A percentile compares a stretch with the other conserved stretches of the same genome.
These are phyloP conservation scores for Phaseolus coccineus DNA, from an alignment of 331 rosid species.

Conservation along the genomic window DNA sequence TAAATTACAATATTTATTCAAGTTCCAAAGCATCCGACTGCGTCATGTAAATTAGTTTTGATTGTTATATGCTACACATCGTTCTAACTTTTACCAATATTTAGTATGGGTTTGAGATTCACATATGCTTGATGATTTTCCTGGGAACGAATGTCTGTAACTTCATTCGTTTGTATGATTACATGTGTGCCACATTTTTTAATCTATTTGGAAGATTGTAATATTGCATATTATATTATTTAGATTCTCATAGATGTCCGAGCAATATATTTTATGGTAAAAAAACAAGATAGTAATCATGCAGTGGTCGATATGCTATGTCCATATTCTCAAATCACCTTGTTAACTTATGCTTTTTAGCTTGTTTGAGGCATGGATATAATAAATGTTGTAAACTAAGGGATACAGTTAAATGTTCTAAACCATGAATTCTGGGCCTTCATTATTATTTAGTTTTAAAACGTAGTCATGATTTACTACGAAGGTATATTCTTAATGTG, in stretches of 20 bases:
- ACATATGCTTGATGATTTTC: conserved; percentile 24
- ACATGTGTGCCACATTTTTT: neutral
- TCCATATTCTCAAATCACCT: neutral
- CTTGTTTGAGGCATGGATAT: neutral
- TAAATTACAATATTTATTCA: conserved; percentile 15
- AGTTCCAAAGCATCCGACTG: conserved; percentile 23
- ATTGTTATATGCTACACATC: conserved; percentile 12
- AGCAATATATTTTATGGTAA: conserved; percentile 16
- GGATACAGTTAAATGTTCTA: conserved; percentile 3
- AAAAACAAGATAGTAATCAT: conserved; percentile 5
- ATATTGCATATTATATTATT: conserved; percentile 15
- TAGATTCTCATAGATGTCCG: neutral
- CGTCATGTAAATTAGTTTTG: conserved; percentile 22
- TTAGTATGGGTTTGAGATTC: conserved; percentile 12
- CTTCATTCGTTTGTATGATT: neutral
- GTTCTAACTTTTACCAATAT: neutral
- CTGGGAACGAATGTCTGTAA: neutral
- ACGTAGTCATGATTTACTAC: conserved; percentile 28
- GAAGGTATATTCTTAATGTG: neutral
- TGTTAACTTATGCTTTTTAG: neutral
- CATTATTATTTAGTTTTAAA: conserved; percentile 18
- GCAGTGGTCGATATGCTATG: conserved; percentile 18
- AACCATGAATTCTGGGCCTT: neutral
- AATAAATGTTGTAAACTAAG: conserved; percentile 3
- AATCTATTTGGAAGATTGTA: neutral